Evolutionary conservation across 768 basidiomycete species (phyloP), one percentile per base, ranked within the genome.

Genomic region (Leucosporidium scottii): DNA sequence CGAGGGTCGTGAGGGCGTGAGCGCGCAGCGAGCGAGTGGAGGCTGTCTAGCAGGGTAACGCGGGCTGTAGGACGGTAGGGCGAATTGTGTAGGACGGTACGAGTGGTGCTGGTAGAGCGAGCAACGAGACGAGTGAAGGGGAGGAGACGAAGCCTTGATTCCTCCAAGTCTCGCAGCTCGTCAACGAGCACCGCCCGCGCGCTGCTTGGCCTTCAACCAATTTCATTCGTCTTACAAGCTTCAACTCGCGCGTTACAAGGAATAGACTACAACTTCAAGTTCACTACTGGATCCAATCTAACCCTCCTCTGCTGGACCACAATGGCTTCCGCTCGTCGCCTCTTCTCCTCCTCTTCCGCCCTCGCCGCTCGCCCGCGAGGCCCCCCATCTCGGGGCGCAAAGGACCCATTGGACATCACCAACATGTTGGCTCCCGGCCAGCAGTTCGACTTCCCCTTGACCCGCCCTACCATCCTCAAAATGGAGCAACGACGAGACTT

Each of bases 401-500:
- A 56, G 28, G 64, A 69, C 50, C 65, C 65, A 25, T 49, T 69
- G 47, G 71, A 72, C 60, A 58, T 69, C 21, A 51, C 31, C 61
- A 60, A 61, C 67, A 6, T 31, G 15, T 30, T 61, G 28, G 61
- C 39, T 12, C 39, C 39, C 39, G 39, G 58, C 0, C 21, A 50
- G 13, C 10, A 30, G 27, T 72, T 69, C 65, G 62, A 66, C 59
- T 72, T 72, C 44, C 65, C 65, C 25, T 30, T 69, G 23, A 69
- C 71, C 20, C 48, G 65, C n/a, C 62, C 59, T 31, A 69, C 65
- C 28, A 10, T 93, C 79, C 75, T 87, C 50, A 83, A 86, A 73
- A 78, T 93, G 59, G 83, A 85, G 65, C 84, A 90, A 75, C 86
- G 92, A 72, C 83, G 90, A 39, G 83, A 89, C 75, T 80, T 84